A percentile compares a stretch with the other conserved stretches of the same genome.
Conservation (phyloP, 306 rosid species). For the Vigna nakashimae region DNA sequence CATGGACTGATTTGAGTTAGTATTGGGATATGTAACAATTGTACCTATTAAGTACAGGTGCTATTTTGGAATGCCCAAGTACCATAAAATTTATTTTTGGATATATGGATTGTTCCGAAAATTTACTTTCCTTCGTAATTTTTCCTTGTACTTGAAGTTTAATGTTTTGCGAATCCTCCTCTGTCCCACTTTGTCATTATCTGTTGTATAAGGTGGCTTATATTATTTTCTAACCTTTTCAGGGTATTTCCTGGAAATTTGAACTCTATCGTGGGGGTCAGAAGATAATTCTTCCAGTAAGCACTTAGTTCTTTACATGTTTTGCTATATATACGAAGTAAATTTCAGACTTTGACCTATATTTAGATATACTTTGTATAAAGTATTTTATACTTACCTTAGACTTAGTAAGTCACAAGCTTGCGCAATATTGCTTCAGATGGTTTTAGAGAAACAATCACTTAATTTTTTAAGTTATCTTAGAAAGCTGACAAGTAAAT, state of each 20-base stretch:
- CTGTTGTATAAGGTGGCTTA: conserved; percentile 34
- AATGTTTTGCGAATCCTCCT: not conserved
- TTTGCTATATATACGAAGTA: not conserved
- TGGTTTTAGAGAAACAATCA: not conserved
- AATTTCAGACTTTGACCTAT: conserved; percentile 34
- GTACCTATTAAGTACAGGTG: not conserved
- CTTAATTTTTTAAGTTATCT: not conserved
- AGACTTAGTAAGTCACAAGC: not conserved
- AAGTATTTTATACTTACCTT: conserved; percentile 17
- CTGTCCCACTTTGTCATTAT: not conserved
- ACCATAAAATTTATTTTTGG: conserved; percentile 11
- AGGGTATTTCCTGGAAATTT: conserved; percentile 91
- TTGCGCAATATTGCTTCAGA: not conserved
- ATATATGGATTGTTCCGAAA: not conserved
- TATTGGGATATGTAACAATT: not conserved
- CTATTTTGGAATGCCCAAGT: not conserved
- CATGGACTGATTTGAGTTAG: not conserved
- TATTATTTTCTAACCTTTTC: conserved; percentile 48
- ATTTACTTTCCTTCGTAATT: not conserved
- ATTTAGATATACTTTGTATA: conserved; percentile 12
- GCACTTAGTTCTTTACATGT: conserved; percentile 45
- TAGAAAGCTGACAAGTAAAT: not conserved
- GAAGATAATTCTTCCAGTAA: conserved; percentile 87
- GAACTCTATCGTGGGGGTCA: conserved; percentile 93
- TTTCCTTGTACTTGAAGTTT: conserved; percentile 24